Percentiles rank a stretch among this genome's conserved stretches.
phyloP scores from a whole-genome alignment of 1,284 basidiomycete genomes.

The Rhizoctonia solani region DNA sequence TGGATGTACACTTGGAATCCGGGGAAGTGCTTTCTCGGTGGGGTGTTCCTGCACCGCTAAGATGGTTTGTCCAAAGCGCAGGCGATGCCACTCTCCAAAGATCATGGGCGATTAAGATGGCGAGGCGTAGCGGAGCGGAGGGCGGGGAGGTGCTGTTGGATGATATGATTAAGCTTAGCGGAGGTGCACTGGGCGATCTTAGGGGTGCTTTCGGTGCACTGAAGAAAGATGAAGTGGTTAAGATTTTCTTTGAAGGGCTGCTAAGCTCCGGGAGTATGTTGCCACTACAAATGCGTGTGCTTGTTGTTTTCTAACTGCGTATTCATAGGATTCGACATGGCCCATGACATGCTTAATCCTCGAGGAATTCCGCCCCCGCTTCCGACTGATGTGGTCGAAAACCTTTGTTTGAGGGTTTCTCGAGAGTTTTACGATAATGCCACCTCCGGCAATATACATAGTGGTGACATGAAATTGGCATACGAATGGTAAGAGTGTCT shows the following conservation, averaged over 20 bases:
- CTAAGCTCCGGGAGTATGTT: constrained; percentile 84
- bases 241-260: constrained; percentile 82
- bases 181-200: constrained; percentile 63
- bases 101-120: constrained; percentile 86
- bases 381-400: constrained; percentile 61
- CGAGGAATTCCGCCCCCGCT: constrained; percentile 59
- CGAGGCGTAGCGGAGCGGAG: constrained; percentile 66
- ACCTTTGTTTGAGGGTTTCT: constrained; percentile 77
- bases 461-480: constrained; percentile 92
- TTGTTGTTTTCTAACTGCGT: constrained; percentile 33
- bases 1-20: constrained; percentile 91
- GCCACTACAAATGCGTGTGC: constrained; percentile 7
- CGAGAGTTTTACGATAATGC: constrained; percentile 94
- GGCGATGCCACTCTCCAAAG: constrained; percentile 69
- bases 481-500: constrained; percentile 78
- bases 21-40: constrained; percentile 89
- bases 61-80: constrained; percentile 83
- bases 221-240: constrained; percentile 67
- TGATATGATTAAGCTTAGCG: constrained; percentile 82
- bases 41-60: constrained; percentile 76
- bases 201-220: constrained; percentile 80
- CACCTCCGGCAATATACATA: constrained; percentile 84
- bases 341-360: constrained; percentile 65
- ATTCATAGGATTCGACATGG: constrained; percentile 73
- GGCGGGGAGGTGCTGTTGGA: constrained; percentile 58